Percentiles rank a stretch among this genome's conserved stretches.
Evolutionary conservation across 2,329 filamentous ascomycete species (phyloP).

Genomic region (Talaromyces funiculosus): DNA sequence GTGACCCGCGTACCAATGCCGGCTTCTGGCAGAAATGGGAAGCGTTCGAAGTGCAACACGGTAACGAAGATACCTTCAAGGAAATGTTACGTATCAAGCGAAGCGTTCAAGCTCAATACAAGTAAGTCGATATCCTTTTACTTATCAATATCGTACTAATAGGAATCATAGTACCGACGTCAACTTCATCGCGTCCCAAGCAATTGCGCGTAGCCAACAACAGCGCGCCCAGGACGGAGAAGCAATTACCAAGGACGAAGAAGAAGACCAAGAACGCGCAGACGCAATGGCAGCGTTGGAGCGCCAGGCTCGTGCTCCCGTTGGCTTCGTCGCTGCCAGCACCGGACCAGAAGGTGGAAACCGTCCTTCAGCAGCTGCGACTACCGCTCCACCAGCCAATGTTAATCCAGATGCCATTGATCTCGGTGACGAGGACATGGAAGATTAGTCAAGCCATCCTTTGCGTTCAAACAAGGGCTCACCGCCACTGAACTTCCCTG

Average conservation of each 20-base stretch:
- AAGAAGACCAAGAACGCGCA: slow-evolving; percentile 44
- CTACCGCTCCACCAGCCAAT: slow-evolving; percentile 34
- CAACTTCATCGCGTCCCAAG: slow-evolving; percentile 96
- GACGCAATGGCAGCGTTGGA: slow-evolving; percentile 91
- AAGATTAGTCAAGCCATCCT: slow-evolving; percentile 24
- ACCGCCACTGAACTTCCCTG: neutral
- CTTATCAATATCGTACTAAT: slow-evolving; percentile 16
- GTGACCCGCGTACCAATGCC: slow-evolving; percentile 83
- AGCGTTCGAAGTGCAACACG: slow-evolving; percentile 91
- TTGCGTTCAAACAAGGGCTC: neutral
- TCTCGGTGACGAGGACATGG: slow-evolving; percentile 57
- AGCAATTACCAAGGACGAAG: slow-evolving; percentile 36
- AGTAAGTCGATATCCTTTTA: slow-evolving; percentile 47
- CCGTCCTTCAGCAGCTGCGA: slow-evolving; percentile 26
- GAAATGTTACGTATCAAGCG: slow-evolving; percentile 98
- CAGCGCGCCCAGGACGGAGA: slow-evolving; percentile 41
- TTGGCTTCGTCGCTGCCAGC: slow-evolving; percentile 85
- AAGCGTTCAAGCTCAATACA: slow-evolving; percentile 95
- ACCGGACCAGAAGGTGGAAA: slow-evolving; percentile 64
- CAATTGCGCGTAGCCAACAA: slow-evolving; percentile 72
- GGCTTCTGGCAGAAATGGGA: slow-evolving; percentile 98
- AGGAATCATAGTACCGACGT: slow-evolving; percentile 71
- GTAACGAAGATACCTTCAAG: slow-evolving; percentile 98
- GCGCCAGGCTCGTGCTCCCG: slow-evolving; percentile 77
- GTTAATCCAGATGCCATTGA: slow-evolving; percentile 85